Base-by-base conservation (phyloP, 2,329 filamentous ascomycete genomes). In the Xylariaceae sp. region DNA sequence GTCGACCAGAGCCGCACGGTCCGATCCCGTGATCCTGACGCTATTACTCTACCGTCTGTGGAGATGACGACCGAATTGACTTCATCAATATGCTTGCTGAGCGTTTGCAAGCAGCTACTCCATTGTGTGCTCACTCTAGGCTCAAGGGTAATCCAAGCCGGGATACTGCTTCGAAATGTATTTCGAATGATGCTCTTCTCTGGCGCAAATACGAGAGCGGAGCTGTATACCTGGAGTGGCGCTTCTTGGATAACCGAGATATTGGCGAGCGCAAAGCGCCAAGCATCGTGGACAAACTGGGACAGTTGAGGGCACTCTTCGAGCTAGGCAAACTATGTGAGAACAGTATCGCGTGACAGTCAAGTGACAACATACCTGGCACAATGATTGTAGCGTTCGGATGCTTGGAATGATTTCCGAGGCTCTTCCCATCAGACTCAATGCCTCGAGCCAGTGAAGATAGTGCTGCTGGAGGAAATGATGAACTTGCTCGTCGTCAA, bases 161-260 rank as follows among this genome's bases (percentile, higher is more conserved):
- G 65, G 2, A 66, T 59, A 8, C 60, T 17, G 39, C 64, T 50
- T 17, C 58, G 4, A 48, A 66, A 69, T 10, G 13, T 51, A 15
- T 47, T 59, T 39, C 72, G 66, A 30, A 74, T 47, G 37, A 68
- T 61, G 55, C 69, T 73, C 2, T 58, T 53, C 8, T 59, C 30
- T 50, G 72, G 73, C 10, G 69, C 66, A 61, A 76, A 75, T 53
- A 65, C 61, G 44, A 66, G 69, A 30, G 56, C 71, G 52, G 65
- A 73, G 54, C 55, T 70, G 61, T 76, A 76, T 56, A 65, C 47
- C 58, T 76, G 73, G n/a, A 69, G 63, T 35, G 72, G 68, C 2
- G 70, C 58, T 8, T 60, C 41, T 55, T 72, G 57, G 53, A 74
- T 70, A 44, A 68, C 53, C 47, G 44, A 58, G 53, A 50, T 65